phyloP scores from a whole-genome alignment of 2,329 filamentous ascomycete genomes.

The Fusarium kyushuense region DNA sequence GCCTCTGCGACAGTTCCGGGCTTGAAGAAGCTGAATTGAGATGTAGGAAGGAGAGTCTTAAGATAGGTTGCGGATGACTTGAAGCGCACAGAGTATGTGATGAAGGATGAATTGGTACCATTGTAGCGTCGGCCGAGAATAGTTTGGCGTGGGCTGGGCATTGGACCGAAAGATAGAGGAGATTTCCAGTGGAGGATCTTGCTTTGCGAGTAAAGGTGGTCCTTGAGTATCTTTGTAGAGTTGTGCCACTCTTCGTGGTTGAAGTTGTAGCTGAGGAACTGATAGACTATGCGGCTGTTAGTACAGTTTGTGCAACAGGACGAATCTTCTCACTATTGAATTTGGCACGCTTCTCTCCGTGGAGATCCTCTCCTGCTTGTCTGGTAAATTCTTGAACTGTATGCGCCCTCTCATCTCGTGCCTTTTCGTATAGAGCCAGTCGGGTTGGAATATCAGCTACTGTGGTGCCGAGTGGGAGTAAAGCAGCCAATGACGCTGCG shows the following conservation, averaged over 20 bases:
- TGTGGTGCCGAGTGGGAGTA: constrained; percentile 63
- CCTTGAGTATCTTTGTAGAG: constrained; percentile 26
- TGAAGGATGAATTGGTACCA: constrained; percentile 51
- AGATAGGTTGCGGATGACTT: constrained; percentile 63
- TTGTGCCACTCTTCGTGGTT: constrained; percentile 41
- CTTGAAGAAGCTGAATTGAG: constrained; percentile 56
- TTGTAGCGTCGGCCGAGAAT: constrained; percentile 3
- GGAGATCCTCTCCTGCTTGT: constrained; percentile 61
- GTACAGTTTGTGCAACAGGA: rapidly evolving
- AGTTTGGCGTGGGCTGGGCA: constrained; percentile 39
- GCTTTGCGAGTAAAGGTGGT: constrained; percentile 30
- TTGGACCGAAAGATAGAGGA: constrained; percentile 43
- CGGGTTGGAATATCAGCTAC: constrained; percentile 64
- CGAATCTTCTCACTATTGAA: constrained; percentile 55
- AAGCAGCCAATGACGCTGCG: constrained; percentile 67
- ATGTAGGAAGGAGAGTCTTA: constrained; percentile 60
- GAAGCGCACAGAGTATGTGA: constrained; percentile 62
- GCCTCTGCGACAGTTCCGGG: constrained; percentile 60
- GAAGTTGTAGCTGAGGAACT: constrained; percentile 38
- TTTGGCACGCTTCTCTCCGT: constrained; percentile 49
- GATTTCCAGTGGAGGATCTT: constrained; percentile 26
- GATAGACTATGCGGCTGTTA: constrained; percentile 13
- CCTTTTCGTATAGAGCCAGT: constrained; percentile 69
- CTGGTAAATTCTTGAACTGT: constrained; percentile 69
- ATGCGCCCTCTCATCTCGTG: constrained; percentile 68